These are phyloP conservation scores for Auricularia auricula-judae DNA, from an alignment of 768 basidiomycete genomes.

Conservation along the genomic window DNA sequence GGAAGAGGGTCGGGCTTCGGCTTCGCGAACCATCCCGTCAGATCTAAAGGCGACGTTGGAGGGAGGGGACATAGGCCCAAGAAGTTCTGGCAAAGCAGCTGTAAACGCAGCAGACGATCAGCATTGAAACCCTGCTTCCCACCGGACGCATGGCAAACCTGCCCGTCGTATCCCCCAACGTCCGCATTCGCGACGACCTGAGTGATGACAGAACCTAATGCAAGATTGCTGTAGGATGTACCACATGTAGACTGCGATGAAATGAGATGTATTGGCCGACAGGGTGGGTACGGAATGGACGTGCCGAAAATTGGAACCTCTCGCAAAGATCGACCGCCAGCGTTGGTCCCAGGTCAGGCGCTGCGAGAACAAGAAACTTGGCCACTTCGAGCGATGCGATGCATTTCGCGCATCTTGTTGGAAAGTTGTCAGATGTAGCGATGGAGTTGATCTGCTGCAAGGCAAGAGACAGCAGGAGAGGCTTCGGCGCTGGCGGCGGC, in stretches of 20 bases:
- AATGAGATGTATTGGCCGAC: conserved; percentile 1
- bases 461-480: conserved; percentile 39
- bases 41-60: conserved; percentile 46
- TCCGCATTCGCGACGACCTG: conserved; percentile 65
- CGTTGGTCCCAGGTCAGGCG: conserved; percentile 47
- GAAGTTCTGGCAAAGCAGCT: conserved; percentile 55
- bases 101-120: neutral
- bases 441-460: conserved; percentile 42
- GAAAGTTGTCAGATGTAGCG: conserved; percentile 33
- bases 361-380: conserved; percentile 56
- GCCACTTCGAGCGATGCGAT: conserved; percentile 47
- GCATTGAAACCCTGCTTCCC: neutral
- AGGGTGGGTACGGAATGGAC: neutral
- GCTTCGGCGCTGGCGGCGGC: conserved; percentile 41
- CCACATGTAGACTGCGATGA: conserved; percentile 27
- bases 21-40: conserved; percentile 62
- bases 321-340: conserved; percentile 53
- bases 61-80: conserved; percentile 44
- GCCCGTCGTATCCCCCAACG: conserved; percentile 62
- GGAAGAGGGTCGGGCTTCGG: conserved; percentile 64
- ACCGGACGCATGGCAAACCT: conserved; percentile 26
- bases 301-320: conserved; percentile 36
- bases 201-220: conserved; percentile 50
- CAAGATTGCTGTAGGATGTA: conserved; percentile 33
- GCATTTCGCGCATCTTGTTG: conserved; percentile 46